A percentile compares a stretch with the other conserved stretches of the same genome.
Conservation (phyloP, 768 basidiomycete genomes). For the Lactarius hatsudake region DNA sequence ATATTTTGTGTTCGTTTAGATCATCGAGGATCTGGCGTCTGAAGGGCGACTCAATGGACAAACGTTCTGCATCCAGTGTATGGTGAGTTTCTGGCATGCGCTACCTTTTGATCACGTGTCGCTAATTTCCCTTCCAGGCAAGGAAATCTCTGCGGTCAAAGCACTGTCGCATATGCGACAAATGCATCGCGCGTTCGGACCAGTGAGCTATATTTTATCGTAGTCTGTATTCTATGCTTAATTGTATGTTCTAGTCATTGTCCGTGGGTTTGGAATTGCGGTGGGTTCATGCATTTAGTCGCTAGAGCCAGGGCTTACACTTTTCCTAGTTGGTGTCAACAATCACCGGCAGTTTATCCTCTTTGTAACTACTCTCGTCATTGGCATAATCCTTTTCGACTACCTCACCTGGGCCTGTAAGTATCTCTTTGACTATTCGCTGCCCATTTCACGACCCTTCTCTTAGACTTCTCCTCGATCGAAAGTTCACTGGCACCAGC, state of each 20-base stretch:
- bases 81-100: slow-evolving; percentile 49
- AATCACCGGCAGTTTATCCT: slow-evolving; percentile 96
- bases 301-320: slow-evolving; percentile 12
- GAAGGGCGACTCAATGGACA: slow-evolving; percentile 90
- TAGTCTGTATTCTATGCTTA: slow-evolving; percentile 14
- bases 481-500: slow-evolving; percentile 43
- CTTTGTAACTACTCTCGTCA: slow-evolving; percentile 85
- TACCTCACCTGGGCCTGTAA: slow-evolving; percentile 80
- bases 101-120: background rate
- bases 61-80: slow-evolving; percentile 94
- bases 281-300: slow-evolving; percentile 44
- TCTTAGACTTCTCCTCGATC: slow-evolving; percentile 54
- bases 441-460: slow-evolving; percentile 5
- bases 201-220: slow-evolving; percentile 58
- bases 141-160: slow-evolving; percentile 91
- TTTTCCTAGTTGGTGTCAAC: slow-evolving; percentile 69
- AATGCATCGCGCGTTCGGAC: slow-evolving; percentile 86
- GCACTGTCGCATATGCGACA: slow-evolving; percentile 90
- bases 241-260: slow-evolving; percentile 64
- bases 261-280: slow-evolving; percentile 99
- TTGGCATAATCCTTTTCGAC: slow-evolving; percentile 78
- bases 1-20: slow-evolving; percentile 40
- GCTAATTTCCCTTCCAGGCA: slow-evolving; percentile 44
- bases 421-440: slow-evolving; percentile 34
- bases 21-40: slow-evolving; percentile 87